Evolutionary conservation across 306 rosid species (phyloP), one percentile per base, ranked within the genome.

Genomic region (Coriaria nepalensis): DNA sequence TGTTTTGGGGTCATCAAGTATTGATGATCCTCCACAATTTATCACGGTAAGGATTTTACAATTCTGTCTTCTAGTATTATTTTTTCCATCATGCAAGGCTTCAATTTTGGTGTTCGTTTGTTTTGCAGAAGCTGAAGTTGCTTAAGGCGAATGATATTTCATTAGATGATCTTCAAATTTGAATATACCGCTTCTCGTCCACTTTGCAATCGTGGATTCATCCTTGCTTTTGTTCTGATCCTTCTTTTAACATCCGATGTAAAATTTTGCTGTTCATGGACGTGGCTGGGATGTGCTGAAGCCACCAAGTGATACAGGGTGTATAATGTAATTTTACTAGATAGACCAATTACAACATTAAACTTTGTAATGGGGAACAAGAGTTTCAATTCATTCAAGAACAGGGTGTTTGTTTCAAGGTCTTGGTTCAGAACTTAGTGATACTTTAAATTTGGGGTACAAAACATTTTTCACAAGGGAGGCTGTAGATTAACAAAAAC

Each of bases 11-110:
- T 90, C 98, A 40, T 53, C 98, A 4, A 73, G 98, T 70, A 53
- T 90, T 42, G 95, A 90, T 20, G 98, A 85, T 72, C 98, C 98
- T 69, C 82, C 85, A 29, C 87, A 83, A 51, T 85, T 81, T 69
- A 49, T 90, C 15, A 73, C 81, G 82, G 98, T 90, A 80, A 29
- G 41, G 12, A 38, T 42, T 42, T 39, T 37, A 35, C 12, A 20
- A 6, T 0, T 13, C 33, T 12, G 33, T 10, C 38, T 5, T 45
- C 6, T 13, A 45, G 12, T 14, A 8, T 41, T 8, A n/a, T 20
- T 39, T 42, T 40, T n/a, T 6, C 49, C 40, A 12, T 42, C 35
- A 7, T 10, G n/a, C 9, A 5, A 12, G 15, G 4, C 49, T 33
- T 34, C 8, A 13, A 9, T 40, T 4, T 38, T 61, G 38, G 40